Evolutionary conservation across 257 asterid genomes (phyloP).

Genomic region (Ilex asprella): DNA sequence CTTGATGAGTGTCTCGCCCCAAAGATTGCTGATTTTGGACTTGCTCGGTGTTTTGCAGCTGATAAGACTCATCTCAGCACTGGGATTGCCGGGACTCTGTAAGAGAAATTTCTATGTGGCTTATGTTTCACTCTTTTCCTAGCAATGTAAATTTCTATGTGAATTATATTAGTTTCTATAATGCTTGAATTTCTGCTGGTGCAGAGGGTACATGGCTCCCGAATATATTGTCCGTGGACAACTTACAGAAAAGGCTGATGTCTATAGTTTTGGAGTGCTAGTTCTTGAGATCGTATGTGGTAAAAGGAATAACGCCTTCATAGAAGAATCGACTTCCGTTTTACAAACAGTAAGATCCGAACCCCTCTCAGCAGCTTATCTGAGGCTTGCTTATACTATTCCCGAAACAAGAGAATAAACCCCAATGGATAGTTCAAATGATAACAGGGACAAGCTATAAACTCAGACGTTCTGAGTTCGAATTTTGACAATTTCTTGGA

Average conservation of each 20-base stretch:
- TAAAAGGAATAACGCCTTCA: conserved; percentile 66
- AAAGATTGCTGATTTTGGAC: conserved; percentile 87
- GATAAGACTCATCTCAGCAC: conserved; percentile 89
- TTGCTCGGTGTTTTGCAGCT: conserved; percentile 67
- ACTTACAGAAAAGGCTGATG: conserved; percentile 94
- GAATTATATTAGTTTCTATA: no score
- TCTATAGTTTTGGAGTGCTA: conserved; percentile 76
- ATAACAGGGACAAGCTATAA: no score
- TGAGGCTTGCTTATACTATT: background rate
- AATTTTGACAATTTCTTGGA: no score
- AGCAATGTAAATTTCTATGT: no score
- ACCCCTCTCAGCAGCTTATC: background rate
- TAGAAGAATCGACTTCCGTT: conserved; percentile 62
- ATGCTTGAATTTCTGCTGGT: background rate
- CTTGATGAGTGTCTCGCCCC: conserved; percentile 61
- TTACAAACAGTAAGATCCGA: conserved; percentile 51
- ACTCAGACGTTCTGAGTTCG: no score
- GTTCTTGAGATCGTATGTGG: conserved; percentile 75
- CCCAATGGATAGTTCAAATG: no score
- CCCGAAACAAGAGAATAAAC: no score
- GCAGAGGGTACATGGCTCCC: conserved; percentile 98
- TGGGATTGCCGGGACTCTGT: conserved; percentile 94
- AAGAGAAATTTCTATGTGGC: conserved; percentile 15
- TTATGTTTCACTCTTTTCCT: no score
- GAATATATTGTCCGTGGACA: conserved; percentile 91